Conservation (phyloP, 768 basidiomycete genomes). For the Pulveroboletus sp. region DNA sequence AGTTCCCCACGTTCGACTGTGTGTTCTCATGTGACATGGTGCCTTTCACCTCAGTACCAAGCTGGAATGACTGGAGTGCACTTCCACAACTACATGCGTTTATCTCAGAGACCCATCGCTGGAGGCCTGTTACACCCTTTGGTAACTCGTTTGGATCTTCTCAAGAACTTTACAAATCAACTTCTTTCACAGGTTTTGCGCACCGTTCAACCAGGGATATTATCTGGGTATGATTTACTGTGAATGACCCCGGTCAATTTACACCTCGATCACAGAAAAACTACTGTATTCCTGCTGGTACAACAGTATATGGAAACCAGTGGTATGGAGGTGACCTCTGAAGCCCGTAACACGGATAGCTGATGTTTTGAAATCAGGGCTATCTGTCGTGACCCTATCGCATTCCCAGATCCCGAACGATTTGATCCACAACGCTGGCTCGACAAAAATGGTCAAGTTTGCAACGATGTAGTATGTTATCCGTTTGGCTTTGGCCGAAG, state of each 20-base stretch:
- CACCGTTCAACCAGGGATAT: constrained; percentile 66
- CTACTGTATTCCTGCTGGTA: constrained; percentile 23
- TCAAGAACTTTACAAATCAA: neutral
- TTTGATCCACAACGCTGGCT: constrained; percentile 63
- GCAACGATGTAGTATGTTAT: constrained; percentile 46
- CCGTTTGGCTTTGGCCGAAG: constrained; percentile 53
- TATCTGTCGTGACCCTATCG: constrained; percentile 51
- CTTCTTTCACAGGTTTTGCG: constrained; percentile 37
- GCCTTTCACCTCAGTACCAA: constrained; percentile 31
- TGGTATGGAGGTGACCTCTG: constrained; percentile 11
- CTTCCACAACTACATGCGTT: constrained; percentile 39
- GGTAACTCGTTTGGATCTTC: constrained; percentile 13
- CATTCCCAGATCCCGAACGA: constrained; percentile 54
- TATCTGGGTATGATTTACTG: constrained; percentile 43
- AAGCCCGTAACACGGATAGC: neutral
- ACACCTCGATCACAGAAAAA: constrained; percentile 11
- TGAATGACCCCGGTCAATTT: constrained; percentile 28
- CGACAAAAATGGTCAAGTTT: constrained; percentile 37
- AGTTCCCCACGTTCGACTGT: neutral
- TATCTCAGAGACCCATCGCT: constrained; percentile 35
- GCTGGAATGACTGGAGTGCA: constrained; percentile 30
- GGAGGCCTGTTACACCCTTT: constrained; percentile 33
- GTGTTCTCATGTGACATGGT: neutral
- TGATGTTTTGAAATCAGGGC: constrained; percentile 31
- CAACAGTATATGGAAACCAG: constrained; percentile 15